Evolutionary conservation across 164 flowering plant genomes (phyloP).

Genomic region (Protea cynaroides): DNA sequence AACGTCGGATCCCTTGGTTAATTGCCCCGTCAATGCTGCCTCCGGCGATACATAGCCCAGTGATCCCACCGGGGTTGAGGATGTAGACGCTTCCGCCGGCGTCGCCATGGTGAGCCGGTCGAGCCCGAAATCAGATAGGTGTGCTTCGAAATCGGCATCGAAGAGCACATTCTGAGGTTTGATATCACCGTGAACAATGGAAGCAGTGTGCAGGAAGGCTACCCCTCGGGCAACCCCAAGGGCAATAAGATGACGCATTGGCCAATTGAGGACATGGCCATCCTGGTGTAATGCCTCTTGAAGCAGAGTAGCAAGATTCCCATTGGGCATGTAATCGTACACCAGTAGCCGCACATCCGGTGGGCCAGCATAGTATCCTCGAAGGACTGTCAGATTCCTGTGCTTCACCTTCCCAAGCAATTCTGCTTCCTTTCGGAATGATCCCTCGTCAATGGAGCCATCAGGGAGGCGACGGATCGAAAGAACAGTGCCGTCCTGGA

Average conservation of each 20-base stretch:
- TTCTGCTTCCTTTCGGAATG: conserved; percentile 72
- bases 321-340: conserved; percentile 36
- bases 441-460: conserved; percentile 38
- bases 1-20: conserved; percentile 62
- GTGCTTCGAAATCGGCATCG: conserved; percentile 95
- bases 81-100: conserved; percentile 45
- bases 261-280: conserved; percentile 35
- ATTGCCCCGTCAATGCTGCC: conserved; percentile 45
- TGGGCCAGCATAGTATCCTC: conserved; percentile 85
- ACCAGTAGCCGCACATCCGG: conserved; percentile 77
- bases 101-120: conserved; percentile 38
- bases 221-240: too few relatives aligned
- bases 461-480: conserved; percentile 67
- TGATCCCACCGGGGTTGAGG: conserved; percentile 57
- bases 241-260: conserved; percentile 73
- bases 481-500: conserved; percentile 70
- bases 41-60: conserved; percentile 85
- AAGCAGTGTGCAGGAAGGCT: conserved; percentile 56
- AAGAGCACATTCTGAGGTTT: conserved; percentile 68
- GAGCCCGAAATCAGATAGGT: conserved; percentile 79
- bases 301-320: conserved; percentile 77
- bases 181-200: conserved; percentile 27
- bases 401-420: conserved; percentile 72
- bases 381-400: conserved; percentile 80
- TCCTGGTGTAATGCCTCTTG: conserved; percentile 90